phyloP scores from a whole-genome alignment of 306 rosid genomes.

The Castanospermum australe region DNA sequence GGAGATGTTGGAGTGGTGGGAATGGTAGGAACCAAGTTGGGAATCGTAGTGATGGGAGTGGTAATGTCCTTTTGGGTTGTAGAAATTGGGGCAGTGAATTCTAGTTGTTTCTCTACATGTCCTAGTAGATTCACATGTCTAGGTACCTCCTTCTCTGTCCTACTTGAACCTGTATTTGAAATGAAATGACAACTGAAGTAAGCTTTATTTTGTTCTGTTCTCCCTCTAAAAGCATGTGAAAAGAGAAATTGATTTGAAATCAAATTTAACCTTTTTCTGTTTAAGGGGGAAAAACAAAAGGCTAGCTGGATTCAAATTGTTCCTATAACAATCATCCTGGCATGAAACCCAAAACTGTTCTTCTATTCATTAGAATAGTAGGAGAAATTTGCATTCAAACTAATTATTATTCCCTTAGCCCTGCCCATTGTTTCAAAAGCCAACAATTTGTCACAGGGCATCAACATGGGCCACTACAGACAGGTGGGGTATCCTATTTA shows the following conservation, averaged over 20 bases:
- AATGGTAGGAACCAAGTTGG: conserved; percentile 53
- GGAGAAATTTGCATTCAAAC: background rate
- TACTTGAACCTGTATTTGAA: conserved; percentile 55
- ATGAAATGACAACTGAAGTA: conserved; percentile 39
- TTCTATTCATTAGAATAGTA: background rate
- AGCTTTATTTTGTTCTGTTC: conserved; percentile 28
- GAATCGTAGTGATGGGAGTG: conserved; percentile 78
- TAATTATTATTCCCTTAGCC: conserved; percentile 5
- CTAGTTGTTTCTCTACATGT: conserved; percentile 32
- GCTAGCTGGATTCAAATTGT: conserved; percentile 17
- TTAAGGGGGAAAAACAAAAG: background rate
- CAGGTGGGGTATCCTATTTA: conserved; percentile 42
- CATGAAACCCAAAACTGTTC: background rate
- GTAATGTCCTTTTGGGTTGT: conserved; percentile 64
- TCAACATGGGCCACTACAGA: conserved; percentile 17
- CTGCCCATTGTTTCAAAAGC: conserved; percentile 20
- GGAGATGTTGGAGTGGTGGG: conserved; percentile 50
- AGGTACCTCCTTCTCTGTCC: conserved; percentile 39
- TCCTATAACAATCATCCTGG: background rate
- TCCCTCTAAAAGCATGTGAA: conserved; percentile 37
- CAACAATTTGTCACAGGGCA: conserved; percentile 2
- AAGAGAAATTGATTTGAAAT: conserved; percentile 22
- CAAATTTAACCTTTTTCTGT: background rate
- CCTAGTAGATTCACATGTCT: conserved; percentile 36
- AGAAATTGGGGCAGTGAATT: conserved; percentile 34